Percentiles rank a stretch among this genome's conserved stretches.
These are phyloP conservation scores for Allium cepa DNA, from an alignment of 106 monocot genomes.

Conservation along the genomic window DNA sequence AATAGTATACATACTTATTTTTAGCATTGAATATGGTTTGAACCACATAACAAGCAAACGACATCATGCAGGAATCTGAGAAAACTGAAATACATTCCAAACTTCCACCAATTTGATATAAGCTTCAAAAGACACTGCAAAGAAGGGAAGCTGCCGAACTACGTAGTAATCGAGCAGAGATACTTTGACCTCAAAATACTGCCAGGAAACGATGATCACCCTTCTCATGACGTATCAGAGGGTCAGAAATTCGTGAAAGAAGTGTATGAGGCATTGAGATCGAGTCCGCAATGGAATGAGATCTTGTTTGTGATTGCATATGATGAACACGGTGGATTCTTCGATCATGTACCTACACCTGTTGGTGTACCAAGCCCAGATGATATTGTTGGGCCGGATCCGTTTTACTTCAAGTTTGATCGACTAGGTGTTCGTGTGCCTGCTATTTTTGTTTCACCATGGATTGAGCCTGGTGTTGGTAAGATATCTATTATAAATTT, in stretches of 20 bases:
- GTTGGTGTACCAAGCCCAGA: conserved; percentile 77
- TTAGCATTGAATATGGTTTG: no score
- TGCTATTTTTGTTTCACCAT: conserved; percentile 77
- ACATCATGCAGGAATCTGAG: conserved; percentile 49
- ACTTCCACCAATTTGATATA: conserved; percentile 78
- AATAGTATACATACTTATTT: no score
- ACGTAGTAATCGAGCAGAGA: conserved; percentile 86
- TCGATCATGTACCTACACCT: conserved; percentile 76
- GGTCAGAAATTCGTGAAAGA: conserved; percentile 85
- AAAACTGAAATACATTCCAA: conserved; percentile 45
- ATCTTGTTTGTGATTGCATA: conserved; percentile 73
- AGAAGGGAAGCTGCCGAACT: conserved; percentile 90
- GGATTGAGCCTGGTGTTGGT: conserved; percentile 82
- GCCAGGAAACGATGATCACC: conserved; percentile 93
- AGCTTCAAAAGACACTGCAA: conserved; percentile 70
- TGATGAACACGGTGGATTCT: conserved; percentile 97
- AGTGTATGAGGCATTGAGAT: conserved; percentile 86
- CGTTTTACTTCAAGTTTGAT: conserved; percentile 75
- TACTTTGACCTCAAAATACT: conserved; percentile 76
- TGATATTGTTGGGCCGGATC: conserved; percentile 56
- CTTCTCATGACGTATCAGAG: conserved; percentile 77
- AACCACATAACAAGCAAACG: no score
- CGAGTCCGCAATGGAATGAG: conserved; percentile 88
- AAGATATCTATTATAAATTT: neutral
- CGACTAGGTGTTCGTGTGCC: conserved; percentile 86